Conservation (phyloP, 805 yeast species). For the Wickerhamomyces chaumierensis region DNA sequence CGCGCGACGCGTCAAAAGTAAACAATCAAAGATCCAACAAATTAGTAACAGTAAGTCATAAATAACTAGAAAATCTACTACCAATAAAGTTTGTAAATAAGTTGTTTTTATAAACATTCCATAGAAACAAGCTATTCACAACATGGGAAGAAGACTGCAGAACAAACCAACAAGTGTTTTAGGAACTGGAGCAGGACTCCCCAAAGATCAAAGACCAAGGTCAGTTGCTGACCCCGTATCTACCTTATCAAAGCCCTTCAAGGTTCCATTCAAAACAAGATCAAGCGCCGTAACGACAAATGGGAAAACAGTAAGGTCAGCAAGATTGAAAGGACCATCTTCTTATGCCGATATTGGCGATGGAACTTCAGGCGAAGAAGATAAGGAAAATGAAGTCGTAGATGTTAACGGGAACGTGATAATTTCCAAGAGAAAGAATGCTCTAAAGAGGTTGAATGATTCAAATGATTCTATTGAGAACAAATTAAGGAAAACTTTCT, state of each 20-base stretch:
- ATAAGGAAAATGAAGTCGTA: conserved; percentile 25
- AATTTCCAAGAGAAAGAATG: conserved; percentile 36
- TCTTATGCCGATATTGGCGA: conserved; percentile 27
- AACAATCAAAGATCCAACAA: too few species aligned
- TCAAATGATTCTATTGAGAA: conserved; percentile 28
- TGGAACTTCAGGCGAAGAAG: conserved; percentile 16
- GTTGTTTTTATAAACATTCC: too few species aligned
- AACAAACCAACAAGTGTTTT: conserved; percentile 34
- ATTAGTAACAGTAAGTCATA: too few species aligned
- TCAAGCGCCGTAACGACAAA: conserved; percentile 13
- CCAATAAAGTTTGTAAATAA: too few species aligned
- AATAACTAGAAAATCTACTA: too few species aligned
- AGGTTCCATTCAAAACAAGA: conserved; percentile 40
- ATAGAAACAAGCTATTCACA: too few species aligned
- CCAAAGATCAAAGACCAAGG: conserved; percentile 43
- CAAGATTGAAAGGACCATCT: conserved; percentile 25
- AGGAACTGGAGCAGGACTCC: conserved; percentile 64
- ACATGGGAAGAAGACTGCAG: conserved; percentile 28
- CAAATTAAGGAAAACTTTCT: conserved; percentile 37
- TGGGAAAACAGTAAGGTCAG: conserved; percentile 17
- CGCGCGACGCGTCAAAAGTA: too few species aligned
- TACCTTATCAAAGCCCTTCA: conserved; percentile 56
- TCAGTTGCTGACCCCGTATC: conserved; percentile 39
- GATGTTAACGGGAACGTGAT: conserved; percentile 20
- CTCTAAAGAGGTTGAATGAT: conserved; percentile 39